Evolutionary conservation across 495 filamentous ascomycete genomes (phyloP).

Genomic region (Aspergillus nidulans): DNA sequence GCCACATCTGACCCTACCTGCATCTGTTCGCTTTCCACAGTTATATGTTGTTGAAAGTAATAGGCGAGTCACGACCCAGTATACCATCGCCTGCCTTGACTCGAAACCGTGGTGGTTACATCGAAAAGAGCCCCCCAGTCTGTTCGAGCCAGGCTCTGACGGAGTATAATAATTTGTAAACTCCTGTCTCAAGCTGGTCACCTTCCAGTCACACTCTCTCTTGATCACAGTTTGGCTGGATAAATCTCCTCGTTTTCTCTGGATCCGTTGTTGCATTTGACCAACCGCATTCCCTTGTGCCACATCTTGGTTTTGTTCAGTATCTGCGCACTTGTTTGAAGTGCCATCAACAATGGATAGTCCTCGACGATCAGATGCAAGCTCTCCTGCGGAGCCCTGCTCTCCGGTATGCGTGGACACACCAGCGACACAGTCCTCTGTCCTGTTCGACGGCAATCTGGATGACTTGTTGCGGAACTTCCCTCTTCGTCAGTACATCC

Average conservation of each 20-base stretch:
- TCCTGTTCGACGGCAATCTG: conserved; percentile 37
- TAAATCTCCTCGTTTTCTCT: conserved; percentile 4
- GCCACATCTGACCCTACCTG: conserved; percentile 10
- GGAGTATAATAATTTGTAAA: conserved; percentile 24
- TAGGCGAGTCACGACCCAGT: conserved; percentile 20
- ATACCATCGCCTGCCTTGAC: conserved; percentile 21
- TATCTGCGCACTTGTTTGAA: conserved; percentile 6
- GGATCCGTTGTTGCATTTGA: neutral
- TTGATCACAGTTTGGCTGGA: conserved; percentile 7
- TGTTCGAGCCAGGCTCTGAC: conserved; percentile 9
- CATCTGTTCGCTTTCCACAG: conserved; percentile 15
- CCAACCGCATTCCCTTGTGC: conserved; percentile 6
- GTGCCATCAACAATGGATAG: conserved; percentile 28
- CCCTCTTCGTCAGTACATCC: conserved; percentile 41
- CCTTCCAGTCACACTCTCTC: conserved; percentile 13
- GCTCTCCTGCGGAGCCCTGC: conserved; percentile 31
- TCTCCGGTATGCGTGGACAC: conserved; percentile 35
- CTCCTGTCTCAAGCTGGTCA: conserved; percentile 15
- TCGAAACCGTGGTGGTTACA: conserved; percentile 19
- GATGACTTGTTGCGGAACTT: conserved; percentile 33
- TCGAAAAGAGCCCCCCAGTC: conserved; percentile 15
- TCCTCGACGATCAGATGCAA: conserved; percentile 29
- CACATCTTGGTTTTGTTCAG: conserved; percentile 7
- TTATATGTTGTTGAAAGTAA: conserved; percentile 13
- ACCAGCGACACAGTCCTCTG: conserved; percentile 38